Conservation (phyloP, 805 yeast species). For the Starmerella apicola region DNA sequence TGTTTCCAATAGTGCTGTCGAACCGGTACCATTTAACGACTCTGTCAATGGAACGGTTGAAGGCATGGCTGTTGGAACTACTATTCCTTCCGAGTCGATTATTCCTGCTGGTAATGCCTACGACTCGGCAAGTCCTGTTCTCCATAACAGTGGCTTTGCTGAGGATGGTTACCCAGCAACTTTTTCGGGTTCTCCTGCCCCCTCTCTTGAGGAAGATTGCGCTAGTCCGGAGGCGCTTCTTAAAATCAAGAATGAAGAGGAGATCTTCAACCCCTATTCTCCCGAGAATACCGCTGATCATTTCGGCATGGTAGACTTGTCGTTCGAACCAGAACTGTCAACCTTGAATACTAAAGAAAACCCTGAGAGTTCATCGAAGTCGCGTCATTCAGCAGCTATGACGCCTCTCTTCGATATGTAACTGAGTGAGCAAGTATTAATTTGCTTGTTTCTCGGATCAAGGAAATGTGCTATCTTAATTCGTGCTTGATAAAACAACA, state of each 20-base stretch:
- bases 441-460: too few species aligned
- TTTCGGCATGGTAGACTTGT: slow-evolving; percentile 7
- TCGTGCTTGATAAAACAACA: not conserved
- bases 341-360: slow-evolving; percentile 10
- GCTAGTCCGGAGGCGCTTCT: slow-evolving; percentile 20
- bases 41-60: not conserved
- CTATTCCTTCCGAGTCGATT: not conserved
- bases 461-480: too few species aligned
- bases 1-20: not conserved
- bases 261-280: slow-evolving; percentile 8
- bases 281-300: slow-evolving; percentile 8
- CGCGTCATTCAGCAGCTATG: slow-evolving; percentile 27
- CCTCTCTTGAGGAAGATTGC: slow-evolving; percentile 19
- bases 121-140: not conserved
- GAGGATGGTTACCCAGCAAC: not conserved
- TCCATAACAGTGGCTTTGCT: not conserved
- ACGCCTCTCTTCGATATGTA: slow-evolving; percentile 11
- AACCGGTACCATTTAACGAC: not conserved
- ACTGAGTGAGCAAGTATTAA: too few species aligned
- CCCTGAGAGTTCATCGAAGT: slow-evolving; percentile 22
- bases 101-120: not conserved
- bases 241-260: slow-evolving; percentile 11
- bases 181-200: slow-evolving; percentile 17
- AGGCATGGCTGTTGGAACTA: slow-evolving; percentile 1
- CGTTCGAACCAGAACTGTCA: slow-evolving; percentile 12